phyloP scores from a whole-genome alignment of 73 alveolate genomes.

The Durusdinium trenchii region DNA sequence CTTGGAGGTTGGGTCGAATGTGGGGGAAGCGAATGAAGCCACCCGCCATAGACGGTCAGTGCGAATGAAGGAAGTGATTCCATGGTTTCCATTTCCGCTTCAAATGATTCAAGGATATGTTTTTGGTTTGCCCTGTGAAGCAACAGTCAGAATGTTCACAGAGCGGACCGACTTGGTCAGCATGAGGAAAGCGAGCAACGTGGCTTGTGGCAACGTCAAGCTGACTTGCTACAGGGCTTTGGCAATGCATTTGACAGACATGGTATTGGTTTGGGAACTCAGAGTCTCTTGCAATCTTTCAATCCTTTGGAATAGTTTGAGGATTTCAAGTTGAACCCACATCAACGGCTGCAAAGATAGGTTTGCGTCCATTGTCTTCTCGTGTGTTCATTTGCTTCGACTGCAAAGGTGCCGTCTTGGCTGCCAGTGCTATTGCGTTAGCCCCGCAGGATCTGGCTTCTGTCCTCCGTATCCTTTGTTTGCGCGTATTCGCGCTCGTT shows the following conservation, averaged over 20 bases:
- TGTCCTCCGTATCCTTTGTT: not conserved
- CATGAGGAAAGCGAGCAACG: constrained; percentile 31
- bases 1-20: not conserved
- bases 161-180: not conserved
- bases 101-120: not conserved
- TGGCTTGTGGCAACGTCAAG: constrained; percentile 32
- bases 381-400: not conserved
- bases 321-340: too few relatives aligned
- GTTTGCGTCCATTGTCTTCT: not conserved
- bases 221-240: not conserved
- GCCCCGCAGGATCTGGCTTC: not conserved
- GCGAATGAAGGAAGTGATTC: not conserved
- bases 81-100: too few relatives aligned
- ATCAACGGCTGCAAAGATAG: too few relatives aligned
- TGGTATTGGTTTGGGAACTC: not conserved
- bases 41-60: not conserved
- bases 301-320: too few relatives aligned
- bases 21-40: not conserved
- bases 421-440: not conserved
- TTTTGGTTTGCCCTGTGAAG: not conserved
- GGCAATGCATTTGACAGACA: not conserved
- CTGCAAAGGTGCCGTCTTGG: not conserved
- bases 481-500: not conserved
- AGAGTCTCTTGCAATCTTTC: not conserved
- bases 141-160: not conserved